Evolutionary conservation across 441 rosid species (phyloP).

Genomic region (Croton laevigatus): DNA sequence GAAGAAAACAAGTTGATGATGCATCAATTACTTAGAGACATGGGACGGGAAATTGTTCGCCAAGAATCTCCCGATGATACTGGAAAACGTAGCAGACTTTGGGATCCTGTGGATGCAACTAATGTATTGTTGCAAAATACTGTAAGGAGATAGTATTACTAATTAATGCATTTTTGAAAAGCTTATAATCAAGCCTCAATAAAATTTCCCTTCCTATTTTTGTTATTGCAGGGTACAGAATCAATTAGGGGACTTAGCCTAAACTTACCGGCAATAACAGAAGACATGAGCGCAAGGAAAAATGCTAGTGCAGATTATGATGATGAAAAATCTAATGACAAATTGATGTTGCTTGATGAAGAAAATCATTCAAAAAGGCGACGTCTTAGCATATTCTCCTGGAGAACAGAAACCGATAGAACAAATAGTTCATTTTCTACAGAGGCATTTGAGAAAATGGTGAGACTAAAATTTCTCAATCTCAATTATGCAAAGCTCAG

Average conservation of each 20-base stretch:
- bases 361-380: conserved; percentile 11
- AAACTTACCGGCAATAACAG: conserved; percentile 1
- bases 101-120: conserved; percentile 29
- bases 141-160: conserved; percentile 19
- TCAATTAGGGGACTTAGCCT: conserved; percentile 20
- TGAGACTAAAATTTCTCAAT: conserved; percentile 28
- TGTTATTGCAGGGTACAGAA: conserved; percentile 21
- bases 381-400: conserved; percentile 6
- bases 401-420: conserved; percentile 4
- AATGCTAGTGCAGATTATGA: neutral
- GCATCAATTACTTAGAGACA: conserved; percentile 41
- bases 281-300: neutral
- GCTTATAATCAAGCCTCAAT: neutral
- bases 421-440: conserved; percentile 10
- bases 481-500: conserved; percentile 19
- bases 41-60: conserved; percentile 52
- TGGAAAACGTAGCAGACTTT: conserved; percentile 48
- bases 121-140: conserved; percentile 18
- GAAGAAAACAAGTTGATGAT: conserved; percentile 23
- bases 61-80: conserved; percentile 33
- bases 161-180: neutral
- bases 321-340: neutral
- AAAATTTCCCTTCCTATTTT: neutral
- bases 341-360: neutral
- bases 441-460: conserved; percentile 29